Percentiles rank a stretch among this genome's conserved stretches.
Conservation (phyloP, 257 asterid genomes). For the Ajuga chamaepitys region DNA sequence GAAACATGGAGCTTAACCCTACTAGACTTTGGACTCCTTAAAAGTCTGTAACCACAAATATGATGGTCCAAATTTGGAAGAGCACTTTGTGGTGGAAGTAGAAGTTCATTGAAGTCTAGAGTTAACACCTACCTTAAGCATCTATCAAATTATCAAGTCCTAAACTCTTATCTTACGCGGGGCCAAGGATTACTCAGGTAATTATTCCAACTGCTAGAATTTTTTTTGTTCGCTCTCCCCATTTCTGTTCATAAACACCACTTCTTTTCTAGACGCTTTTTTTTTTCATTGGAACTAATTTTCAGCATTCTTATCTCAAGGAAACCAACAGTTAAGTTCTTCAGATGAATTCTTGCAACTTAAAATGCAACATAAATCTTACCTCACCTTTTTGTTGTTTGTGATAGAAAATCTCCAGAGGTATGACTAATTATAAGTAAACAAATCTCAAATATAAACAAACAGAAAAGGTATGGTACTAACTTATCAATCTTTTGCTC, state of each 20-base stretch:
- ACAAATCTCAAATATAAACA: slow-evolving; percentile 1
- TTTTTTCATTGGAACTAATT: background rate
- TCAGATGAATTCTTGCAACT: background rate
- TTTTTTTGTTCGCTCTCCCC: background rate
- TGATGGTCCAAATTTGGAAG: background rate
- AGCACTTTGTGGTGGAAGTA: background rate
- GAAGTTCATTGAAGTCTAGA: background rate
- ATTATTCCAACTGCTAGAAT: background rate
- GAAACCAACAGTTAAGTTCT: background rate
- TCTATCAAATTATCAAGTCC: background rate
- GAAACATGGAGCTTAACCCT: background rate
- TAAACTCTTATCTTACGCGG: background rate
- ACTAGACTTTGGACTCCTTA: background rate
- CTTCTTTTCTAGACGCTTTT: background rate
- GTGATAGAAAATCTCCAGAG: background rate
- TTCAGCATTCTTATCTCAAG: background rate
- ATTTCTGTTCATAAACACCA: background rate
- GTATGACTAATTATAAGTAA: background rate
- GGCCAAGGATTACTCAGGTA: background rate
- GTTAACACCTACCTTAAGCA: background rate
- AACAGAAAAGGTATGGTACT: slow-evolving; percentile 16
- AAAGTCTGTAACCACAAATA: background rate
- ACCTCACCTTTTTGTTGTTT: background rate
- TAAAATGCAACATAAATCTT: background rate
- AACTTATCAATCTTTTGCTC: slow-evolving; percentile 39